Conservation (phyloP, 129 eudicot genomes). For the Flaveria sonorensis region DNA sequence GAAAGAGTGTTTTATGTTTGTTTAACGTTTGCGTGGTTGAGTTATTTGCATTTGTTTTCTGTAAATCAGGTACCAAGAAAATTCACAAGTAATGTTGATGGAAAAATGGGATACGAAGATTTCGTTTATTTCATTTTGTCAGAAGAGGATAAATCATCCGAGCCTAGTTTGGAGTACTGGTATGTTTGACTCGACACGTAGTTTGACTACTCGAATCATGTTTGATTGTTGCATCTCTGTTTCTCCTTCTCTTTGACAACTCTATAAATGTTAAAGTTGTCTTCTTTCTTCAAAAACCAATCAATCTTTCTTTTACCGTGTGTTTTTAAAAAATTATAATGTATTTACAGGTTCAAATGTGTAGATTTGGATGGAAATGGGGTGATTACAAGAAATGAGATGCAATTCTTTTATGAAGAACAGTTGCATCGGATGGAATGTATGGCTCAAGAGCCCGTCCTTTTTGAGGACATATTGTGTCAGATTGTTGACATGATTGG, state of each 20-base stretch:
- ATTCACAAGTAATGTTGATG: slow-evolving; percentile 31
- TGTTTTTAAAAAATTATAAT: not conserved
- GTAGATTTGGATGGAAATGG: slow-evolving; percentile 97
- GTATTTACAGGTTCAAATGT: slow-evolving; percentile 83
- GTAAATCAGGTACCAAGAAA: slow-evolving; percentile 29
- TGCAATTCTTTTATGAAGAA: slow-evolving; percentile 96
- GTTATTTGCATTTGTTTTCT: not conserved
- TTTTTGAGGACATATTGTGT: slow-evolving; percentile 94
- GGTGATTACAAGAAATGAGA: slow-evolving; percentile 80
- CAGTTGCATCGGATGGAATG: slow-evolving; percentile 99
- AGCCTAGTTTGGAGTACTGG: slow-evolving; percentile 37
- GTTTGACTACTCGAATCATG: not conserved
- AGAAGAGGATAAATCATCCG: slow-evolving; percentile 33
- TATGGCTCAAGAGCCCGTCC: slow-evolving; percentile 99
- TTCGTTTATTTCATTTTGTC: slow-evolving; percentile 36
- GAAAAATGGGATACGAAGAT: slow-evolving; percentile 39
- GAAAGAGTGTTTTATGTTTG: not conserved
- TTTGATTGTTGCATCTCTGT: not conserved
- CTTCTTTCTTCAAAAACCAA: no score
- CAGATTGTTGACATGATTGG: slow-evolving; percentile 97
- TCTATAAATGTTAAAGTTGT: no score
- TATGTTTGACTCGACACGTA: slow-evolving; percentile 5
- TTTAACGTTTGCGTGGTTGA: not conserved
- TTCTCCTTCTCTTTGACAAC: not conserved
- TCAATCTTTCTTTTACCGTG: not conserved